A percentile compares a stretch with the other conserved stretches of the same genome.
phyloP scores from a whole-genome alignment of 352 stramenopile genomes.

The Phytophthora pluvialis region DNA sequence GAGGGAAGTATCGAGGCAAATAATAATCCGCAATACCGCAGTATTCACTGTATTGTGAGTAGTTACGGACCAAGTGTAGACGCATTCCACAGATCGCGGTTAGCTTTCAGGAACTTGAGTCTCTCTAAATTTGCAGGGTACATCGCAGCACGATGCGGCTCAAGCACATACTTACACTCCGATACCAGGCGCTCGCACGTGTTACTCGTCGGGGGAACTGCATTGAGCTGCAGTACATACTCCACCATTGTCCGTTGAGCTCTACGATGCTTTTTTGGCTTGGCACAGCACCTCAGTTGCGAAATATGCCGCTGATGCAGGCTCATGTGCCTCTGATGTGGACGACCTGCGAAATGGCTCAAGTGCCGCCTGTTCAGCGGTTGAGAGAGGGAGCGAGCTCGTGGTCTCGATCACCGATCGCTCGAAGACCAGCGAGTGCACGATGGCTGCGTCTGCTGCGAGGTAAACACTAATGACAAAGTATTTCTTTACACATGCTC shows the following conservation, averaged over 20 bases:
- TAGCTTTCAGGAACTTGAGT: slow-evolving; percentile 30
- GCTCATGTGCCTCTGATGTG: no score
- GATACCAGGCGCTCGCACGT: neutral
- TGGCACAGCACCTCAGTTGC: slow-evolving; percentile 5
- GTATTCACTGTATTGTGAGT: neutral
- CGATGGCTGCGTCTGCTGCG: slow-evolving; percentile 1
- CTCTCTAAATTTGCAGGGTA: slow-evolving; percentile 30
- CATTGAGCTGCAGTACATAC: neutral
- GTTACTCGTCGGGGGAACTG: neutral
- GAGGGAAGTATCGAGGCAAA: neutral
- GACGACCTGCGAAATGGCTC: neutral
- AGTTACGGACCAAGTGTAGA: slow-evolving; percentile 10
- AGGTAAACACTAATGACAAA: no score
- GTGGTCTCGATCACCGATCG: slow-evolving; percentile 11
- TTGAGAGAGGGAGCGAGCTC: slow-evolving; percentile 6
- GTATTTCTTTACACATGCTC: slow-evolving; percentile 22
- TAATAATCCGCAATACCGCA: neutral
- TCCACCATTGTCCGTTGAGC: neutral
- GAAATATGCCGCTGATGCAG: slow-evolving; percentile 16
- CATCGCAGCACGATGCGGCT: slow-evolving; percentile 1
- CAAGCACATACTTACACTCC: no score
- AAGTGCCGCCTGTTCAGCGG: neutral
- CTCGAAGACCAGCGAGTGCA: slow-evolving; percentile 22
- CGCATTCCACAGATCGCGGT: slow-evolving; percentile 22
- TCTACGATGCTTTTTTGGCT: slow-evolving; percentile 6